These are phyloP conservation scores for Exophiala oligosperma DNA, from an alignment of 2,329 filamentous ascomycete genomes.

Conservation along the genomic window DNA sequence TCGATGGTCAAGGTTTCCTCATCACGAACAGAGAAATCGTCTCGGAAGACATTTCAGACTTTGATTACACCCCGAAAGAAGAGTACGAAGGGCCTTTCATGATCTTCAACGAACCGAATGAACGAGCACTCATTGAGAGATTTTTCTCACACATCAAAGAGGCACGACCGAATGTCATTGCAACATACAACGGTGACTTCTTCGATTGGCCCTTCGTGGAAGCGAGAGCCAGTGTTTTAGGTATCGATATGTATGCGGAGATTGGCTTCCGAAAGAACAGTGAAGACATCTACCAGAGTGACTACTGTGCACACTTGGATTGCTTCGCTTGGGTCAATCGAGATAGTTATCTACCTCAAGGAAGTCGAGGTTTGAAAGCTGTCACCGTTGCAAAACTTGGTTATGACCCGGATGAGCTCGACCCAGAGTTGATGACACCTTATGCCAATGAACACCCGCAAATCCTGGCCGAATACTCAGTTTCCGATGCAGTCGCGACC, in stretches of 20 bases:
- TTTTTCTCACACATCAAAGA: conserved; percentile 97
- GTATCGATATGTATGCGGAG: conserved; percentile 99
- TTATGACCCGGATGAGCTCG: conserved; percentile 96
- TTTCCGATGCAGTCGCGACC: conserved; percentile 96
- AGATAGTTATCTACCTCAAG: conserved; percentile 96
- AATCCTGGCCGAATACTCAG: conserved; percentile 93
- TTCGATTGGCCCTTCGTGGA: conserved; percentile 99
- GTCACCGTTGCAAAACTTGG: conserved; percentile 97
- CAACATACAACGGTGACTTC: conserved; percentile 99
- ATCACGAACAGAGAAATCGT: conserved; percentile 98
- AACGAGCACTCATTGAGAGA: conserved; percentile 81
- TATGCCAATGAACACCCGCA: conserved; percentile 85
- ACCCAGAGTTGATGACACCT: conserved; percentile 95
- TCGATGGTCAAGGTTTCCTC: conserved; percentile 94
- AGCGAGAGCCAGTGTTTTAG: conserved; percentile 84
- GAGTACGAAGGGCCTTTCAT: conserved; percentile 95
- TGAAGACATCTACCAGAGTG: conserved; percentile 95
- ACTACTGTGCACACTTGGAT: conserved; percentile 97
- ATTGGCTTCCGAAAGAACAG: conserved; percentile 95
- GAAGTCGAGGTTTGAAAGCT: conserved; percentile 93
- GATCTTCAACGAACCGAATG: conserved; percentile 97
- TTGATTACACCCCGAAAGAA: conserved; percentile 96
- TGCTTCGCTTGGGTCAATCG: conserved; percentile 99
- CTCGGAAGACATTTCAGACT: conserved; percentile 94
- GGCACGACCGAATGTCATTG: conserved; percentile 90